Percentiles rank a stretch among this genome's conserved stretches.
Evolutionary conservation across 1,284 basidiomycete genomes (phyloP).

Genomic region (Trichosporon sp.): DNA sequence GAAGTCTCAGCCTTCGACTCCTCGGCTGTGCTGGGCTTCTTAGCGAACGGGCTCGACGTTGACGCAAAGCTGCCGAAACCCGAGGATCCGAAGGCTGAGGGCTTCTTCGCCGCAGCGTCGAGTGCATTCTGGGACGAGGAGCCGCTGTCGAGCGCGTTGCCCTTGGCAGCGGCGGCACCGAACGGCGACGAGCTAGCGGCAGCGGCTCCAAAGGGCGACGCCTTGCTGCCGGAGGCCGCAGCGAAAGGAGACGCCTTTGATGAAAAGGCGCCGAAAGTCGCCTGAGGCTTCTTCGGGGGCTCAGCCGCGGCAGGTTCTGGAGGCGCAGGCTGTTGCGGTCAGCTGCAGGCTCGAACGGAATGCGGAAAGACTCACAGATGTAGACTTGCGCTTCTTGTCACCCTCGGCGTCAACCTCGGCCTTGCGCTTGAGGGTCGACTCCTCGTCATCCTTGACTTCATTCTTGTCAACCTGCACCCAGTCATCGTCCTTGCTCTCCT

Average conservation of each 20-base stretch:
- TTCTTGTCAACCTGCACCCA: slow-evolving; percentile 25
- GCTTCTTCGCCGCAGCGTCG: slow-evolving; percentile 15
- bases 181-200: slow-evolving; percentile 17
- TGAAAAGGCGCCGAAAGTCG: slow-evolving; percentile 58
- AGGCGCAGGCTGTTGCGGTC: slow-evolving; percentile 1
- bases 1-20: slow-evolving; percentile 10
- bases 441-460: slow-evolving; percentile 17
- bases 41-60: slow-evolving; percentile 33
- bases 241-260: slow-evolving; percentile 28
- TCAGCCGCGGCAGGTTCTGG: slow-evolving; percentile 10
- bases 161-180: slow-evolving; percentile 43
- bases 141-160: background rate
- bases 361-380: slow-evolving; percentile 15
- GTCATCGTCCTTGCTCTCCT: slow-evolving; percentile 8
- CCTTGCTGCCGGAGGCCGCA: slow-evolving; percentile 8
- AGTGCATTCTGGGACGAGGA: slow-evolving; percentile 11
- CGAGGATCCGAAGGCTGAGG: slow-evolving; percentile 24
- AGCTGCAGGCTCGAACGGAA: background rate
- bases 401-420: slow-evolving; percentile 32
- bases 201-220: slow-evolving; percentile 59
- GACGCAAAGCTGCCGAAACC: slow-evolving; percentile 42
- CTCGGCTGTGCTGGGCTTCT: slow-evolving; percentile 25
- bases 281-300: slow-evolving; percentile 31
- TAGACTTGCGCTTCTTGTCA: slow-evolving; percentile 23
- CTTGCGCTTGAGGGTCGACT: slow-evolving; percentile 38